These are phyloP conservation scores for Fermentozyma sake DNA, from an alignment of 1,139 yeast genomes.

Conservation along the genomic window DNA sequence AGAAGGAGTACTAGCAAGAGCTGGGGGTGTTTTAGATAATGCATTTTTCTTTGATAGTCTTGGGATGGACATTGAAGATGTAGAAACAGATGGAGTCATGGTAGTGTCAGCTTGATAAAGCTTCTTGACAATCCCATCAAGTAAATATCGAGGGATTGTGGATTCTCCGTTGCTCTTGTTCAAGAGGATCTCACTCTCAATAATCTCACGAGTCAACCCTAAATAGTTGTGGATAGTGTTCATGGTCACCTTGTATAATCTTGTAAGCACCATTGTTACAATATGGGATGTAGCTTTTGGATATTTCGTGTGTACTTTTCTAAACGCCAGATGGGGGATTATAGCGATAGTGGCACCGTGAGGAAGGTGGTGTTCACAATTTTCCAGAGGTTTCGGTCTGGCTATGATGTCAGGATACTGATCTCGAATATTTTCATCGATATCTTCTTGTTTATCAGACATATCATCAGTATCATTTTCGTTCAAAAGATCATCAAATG, in stretches of 20 bases:
- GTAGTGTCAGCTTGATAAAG: slow-evolving; percentile 14
- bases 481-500: slow-evolving; percentile 10
- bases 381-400: slow-evolving; percentile 42
- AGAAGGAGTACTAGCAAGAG: slow-evolving; percentile 9
- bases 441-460: slow-evolving; percentile 1
- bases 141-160: slow-evolving; percentile 57
- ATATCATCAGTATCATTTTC: slow-evolving; percentile 3
- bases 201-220: slow-evolving; percentile 78
- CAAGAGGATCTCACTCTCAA: slow-evolving; percentile 67
- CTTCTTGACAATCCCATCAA: slow-evolving; percentile 52
- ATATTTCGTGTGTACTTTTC: slow-evolving; percentile 64
- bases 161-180: slow-evolving; percentile 33
- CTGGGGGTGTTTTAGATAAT: neutral
- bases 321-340: slow-evolving; percentile 82
- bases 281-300: slow-evolving; percentile 93
- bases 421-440: neutral
- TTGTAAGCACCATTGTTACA: slow-evolving; percentile 84
- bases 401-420: slow-evolving; percentile 52
- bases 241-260: slow-evolving; percentile 85
- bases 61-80: slow-evolving; percentile 1
- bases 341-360: slow-evolving; percentile 71
- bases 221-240: slow-evolving; percentile 84
- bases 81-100: slow-evolving; percentile 3
- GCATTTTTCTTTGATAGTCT: slow-evolving; percentile 1
- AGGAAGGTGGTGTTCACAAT: slow-evolving; percentile 4